Evolutionary conservation across 441 rosid species (phyloP).

Genomic region (Erodium moschatum): DNA sequence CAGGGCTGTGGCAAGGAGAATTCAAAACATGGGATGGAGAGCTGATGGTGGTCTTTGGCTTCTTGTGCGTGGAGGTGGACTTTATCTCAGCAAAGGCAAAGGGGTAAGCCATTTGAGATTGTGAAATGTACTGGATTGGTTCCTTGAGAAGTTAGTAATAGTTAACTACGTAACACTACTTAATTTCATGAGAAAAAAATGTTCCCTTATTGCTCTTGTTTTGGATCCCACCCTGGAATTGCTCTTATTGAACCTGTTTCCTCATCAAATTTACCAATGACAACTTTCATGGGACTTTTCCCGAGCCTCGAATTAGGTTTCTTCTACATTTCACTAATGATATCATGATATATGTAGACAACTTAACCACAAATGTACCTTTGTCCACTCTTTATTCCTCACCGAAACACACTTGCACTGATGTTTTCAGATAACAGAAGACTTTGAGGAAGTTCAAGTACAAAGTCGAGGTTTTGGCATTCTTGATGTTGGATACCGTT

Average conservation of each 20-base stretch:
- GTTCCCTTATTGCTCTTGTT: neutral
- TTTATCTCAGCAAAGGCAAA: slow-evolving; percentile 86
- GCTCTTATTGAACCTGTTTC: neutral
- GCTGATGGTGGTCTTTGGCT: slow-evolving; percentile 99
- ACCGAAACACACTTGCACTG: slow-evolving; percentile 10
- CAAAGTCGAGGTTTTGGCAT: slow-evolving; percentile 97
- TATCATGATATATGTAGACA: neutral
- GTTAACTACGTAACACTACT: neutral
- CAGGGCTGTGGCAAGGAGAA: slow-evolving; percentile 85
- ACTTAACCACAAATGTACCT: neutral
- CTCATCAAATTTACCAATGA: too few species aligned
- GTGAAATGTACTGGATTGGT: neutral
- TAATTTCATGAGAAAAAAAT: neutral
- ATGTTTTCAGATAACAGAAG: slow-evolving; percentile 57
- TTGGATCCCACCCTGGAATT: neutral
- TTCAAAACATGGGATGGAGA: slow-evolving; percentile 97
- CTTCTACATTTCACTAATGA: neutral
- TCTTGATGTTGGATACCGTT: slow-evolving; percentile 87
- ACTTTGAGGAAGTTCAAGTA: slow-evolving; percentile 78
- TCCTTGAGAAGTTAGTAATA: neutral
- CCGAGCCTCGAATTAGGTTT: neutral
- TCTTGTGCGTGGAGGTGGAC: slow-evolving; percentile 95
- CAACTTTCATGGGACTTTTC: neutral
- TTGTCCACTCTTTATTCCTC: slow-evolving; percentile 8
- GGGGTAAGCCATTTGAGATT: slow-evolving; percentile 44